Conservation (phyloP, 768 basidiomycete genomes). For the Panaeolus papilionaceus region DNA sequence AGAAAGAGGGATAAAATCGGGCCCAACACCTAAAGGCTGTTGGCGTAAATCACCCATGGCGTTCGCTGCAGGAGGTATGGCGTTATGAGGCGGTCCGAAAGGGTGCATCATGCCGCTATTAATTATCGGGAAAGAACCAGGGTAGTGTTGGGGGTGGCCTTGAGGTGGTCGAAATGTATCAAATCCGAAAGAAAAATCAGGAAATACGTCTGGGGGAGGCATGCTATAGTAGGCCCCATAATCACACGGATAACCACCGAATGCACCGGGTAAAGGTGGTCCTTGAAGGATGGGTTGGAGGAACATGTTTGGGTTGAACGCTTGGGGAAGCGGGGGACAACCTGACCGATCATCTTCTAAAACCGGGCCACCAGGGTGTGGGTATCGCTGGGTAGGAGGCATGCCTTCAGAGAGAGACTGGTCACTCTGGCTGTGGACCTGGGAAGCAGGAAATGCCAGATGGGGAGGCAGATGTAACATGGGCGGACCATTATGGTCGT, state of each 20-base stretch:
- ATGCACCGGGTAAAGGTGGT: constrained; percentile 49
- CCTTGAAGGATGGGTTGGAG: constrained; percentile 47
- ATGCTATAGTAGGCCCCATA: constrained; percentile 66
- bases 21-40: neutral
- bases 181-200: constrained; percentile 66
- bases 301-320: constrained; percentile 20
- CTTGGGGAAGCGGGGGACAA: constrained; percentile 2
- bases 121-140: constrained; percentile 37
- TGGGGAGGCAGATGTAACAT: neutral
- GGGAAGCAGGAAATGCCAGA: neutral
- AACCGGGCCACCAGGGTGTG: constrained; percentile 6
- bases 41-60: constrained; percentile 8
- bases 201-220: constrained; percentile 55
- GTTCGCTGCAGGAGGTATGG: neutral
- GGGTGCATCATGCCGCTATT: neutral
- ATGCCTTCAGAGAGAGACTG: neutral
- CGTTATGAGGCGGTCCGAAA: neutral
- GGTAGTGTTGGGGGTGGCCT: constrained; percentile 51
- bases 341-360: constrained; percentile 31
- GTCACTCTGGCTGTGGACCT: neutral
- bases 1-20: constrained; percentile 12
- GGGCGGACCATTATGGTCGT: neutral
- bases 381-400: neutral
- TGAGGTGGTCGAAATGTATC: constrained; percentile 42
- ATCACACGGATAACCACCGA: constrained; percentile 47